Evolutionary conservation across 441 rosid species (phyloP).

Genomic region (Arabidopsis lyrata): DNA sequence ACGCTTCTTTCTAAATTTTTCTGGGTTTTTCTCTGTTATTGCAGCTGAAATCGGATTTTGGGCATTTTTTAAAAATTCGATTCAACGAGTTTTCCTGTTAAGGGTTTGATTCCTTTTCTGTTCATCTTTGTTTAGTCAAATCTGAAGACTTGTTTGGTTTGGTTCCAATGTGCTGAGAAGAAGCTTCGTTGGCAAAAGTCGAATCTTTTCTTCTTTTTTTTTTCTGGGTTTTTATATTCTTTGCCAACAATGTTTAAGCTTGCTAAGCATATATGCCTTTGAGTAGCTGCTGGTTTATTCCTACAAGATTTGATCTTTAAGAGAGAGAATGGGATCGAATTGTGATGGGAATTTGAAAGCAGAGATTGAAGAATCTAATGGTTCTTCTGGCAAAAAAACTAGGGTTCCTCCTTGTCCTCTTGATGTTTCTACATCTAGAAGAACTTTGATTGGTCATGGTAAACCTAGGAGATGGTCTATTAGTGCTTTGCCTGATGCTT

Average conservation of each 20-base stretch:
- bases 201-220: constrained; percentile 21
- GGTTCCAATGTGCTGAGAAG: constrained; percentile 23
- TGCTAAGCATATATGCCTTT: constrained; percentile 35
- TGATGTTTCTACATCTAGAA: constrained; percentile 56
- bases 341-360: constrained; percentile 48
- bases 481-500: constrained; percentile 37
- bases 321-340: constrained; percentile 52
- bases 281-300: constrained; percentile 20
- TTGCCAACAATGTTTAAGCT: constrained; percentile 41
- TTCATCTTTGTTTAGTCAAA: constrained; percentile 13
- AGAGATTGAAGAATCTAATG: constrained; percentile 57
- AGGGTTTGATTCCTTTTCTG: constrained; percentile 15
- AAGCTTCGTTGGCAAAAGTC: constrained; percentile 31
- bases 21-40: neutral
- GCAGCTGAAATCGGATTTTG: constrained; percentile 15
- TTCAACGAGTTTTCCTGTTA: constrained; percentile 28
- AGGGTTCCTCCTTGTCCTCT: constrained; percentile 44
- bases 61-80: neutral
- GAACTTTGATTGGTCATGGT: constrained; percentile 51
- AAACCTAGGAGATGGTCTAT: constrained; percentile 42
- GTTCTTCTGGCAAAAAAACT: constrained; percentile 24
- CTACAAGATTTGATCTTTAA: constrained; percentile 25
- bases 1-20: neutral
- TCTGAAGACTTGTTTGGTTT: constrained; percentile 11
- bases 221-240: constrained; percentile 39